Conservation (phyloP, 2,329 filamentous ascomycete genomes). For the Colletotrichum tabaci region DNA sequence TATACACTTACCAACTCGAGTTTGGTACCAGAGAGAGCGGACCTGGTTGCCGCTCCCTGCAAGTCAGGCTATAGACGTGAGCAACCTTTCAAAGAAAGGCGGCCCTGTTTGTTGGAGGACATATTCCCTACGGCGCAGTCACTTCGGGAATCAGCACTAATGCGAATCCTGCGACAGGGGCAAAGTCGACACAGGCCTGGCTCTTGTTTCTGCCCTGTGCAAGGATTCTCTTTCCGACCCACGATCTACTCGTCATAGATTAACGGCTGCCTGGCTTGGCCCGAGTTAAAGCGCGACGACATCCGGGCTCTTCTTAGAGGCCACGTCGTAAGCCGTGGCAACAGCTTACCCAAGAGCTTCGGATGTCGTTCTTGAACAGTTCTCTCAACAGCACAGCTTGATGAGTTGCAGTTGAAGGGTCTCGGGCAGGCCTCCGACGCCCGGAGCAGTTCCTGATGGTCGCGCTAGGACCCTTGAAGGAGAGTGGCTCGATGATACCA, state of each 20-base stretch:
- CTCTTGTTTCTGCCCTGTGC: neutral
- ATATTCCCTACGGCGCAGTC: neutral
- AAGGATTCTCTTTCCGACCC: neutral
- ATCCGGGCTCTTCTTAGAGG: neutral
- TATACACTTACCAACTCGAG: neutral
- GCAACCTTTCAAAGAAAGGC: neutral
- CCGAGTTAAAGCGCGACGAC: neutral
- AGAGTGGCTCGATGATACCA: conserved; percentile 30
- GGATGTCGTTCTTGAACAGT: conserved; percentile 48
- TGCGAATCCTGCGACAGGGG: neutral
- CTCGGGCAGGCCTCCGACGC: conserved; percentile 59
- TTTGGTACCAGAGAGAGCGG: neutral
- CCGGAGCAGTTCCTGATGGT: conserved; percentile 67
- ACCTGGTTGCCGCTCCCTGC: neutral
- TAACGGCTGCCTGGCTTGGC: conserved; percentile 16
- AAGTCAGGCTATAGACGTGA: neutral
- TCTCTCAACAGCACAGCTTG: conserved; percentile 43
- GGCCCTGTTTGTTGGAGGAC: neutral
- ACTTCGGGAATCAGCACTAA: neutral
- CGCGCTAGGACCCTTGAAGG: conserved; percentile 44
- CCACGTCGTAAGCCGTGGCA: too few relatives aligned
- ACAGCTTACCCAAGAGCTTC: too few relatives aligned
- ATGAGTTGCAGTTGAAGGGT: conserved; percentile 36
- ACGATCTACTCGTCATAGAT: conserved; percentile 34
- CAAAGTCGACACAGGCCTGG: neutral